Conservation (phyloP, 78 protist species). For the Kipferlia bialata region DNA sequence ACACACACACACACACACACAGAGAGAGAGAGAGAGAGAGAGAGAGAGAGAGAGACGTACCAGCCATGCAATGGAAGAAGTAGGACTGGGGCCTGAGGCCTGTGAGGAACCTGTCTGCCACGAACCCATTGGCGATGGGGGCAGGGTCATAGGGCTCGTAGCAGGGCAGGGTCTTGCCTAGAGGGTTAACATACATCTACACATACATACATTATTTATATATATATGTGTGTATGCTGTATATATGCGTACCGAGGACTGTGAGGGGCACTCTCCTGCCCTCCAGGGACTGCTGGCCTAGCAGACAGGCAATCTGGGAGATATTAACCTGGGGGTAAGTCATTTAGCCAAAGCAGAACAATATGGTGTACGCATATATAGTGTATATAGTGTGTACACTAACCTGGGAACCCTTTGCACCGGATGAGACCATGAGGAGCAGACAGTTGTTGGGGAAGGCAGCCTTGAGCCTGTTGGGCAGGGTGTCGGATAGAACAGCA, state of each 20-base stretch:
- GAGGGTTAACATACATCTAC: too few relatives aligned
- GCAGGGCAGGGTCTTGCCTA: slow-evolving; percentile 73
- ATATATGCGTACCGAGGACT: too few relatives aligned
- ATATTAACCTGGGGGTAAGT: too few relatives aligned
- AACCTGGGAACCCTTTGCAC: slow-evolving; percentile 92
- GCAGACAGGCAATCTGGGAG: slow-evolving; percentile 82
- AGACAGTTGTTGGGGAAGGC: slow-evolving; percentile 84
- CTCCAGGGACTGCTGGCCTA: slow-evolving; percentile 76
- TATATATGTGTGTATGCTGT: too few relatives aligned
- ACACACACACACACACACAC: too few relatives aligned
- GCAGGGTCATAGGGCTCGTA: slow-evolving; percentile 11
- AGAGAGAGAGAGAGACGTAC: too few relatives aligned
- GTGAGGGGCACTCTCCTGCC: slow-evolving; percentile 92
- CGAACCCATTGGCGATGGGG: slow-evolving; percentile 56
- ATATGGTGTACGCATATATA: too few relatives aligned
- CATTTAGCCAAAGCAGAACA: too few relatives aligned
- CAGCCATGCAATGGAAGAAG: slow-evolving; percentile 99
- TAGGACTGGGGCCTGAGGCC: slow-evolving; percentile 68
- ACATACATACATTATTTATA: too few relatives aligned
- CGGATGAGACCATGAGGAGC: slow-evolving; percentile 79
- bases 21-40: too few relatives aligned
- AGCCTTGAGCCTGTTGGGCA: slow-evolving; percentile 64
- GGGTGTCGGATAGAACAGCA: slow-evolving; percentile 43
- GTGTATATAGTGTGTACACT: too few relatives aligned
- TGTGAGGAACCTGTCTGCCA: slow-evolving; percentile 84